Conservation (phyloP, 768 basidiomycete species). For the Pleurotus ostreatus region DNA sequence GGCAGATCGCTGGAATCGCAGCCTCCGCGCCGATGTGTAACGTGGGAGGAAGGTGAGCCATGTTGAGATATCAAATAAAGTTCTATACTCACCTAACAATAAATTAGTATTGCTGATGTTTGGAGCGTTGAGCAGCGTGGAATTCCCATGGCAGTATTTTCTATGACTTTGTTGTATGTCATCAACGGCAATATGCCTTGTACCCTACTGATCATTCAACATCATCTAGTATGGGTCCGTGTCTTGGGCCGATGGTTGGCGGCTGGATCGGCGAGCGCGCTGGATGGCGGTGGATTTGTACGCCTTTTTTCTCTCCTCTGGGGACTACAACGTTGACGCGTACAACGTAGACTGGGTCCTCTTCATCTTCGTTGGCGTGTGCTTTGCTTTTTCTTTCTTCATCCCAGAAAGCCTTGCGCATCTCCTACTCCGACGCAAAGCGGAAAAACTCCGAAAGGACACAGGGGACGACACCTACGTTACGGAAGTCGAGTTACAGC, state of each 20-base stretch:
- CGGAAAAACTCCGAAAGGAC: constrained; percentile 34
- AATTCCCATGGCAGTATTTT: constrained; percentile 47
- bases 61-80: neutral
- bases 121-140: constrained; percentile 38
- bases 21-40: constrained; percentile 42
- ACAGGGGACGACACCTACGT: constrained; percentile 29
- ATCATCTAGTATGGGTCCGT: constrained; percentile 35
- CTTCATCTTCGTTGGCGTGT: constrained; percentile 35
- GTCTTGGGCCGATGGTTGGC: constrained; percentile 46
- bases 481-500: constrained; percentile 36
- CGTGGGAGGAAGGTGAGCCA: constrained; percentile 34
- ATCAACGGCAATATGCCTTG: neutral
- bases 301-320: constrained; percentile 7
- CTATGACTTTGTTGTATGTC: constrained; percentile 40
- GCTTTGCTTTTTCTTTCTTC: constrained; percentile 33
- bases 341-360: constrained; percentile 34
- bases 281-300: constrained; percentile 46
- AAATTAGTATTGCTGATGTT: constrained; percentile 31
- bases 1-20: constrained; percentile 41
- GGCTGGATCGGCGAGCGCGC: constrained; percentile 41
- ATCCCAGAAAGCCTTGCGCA: constrained; percentile 53
- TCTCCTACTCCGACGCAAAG: constrained; percentile 38
- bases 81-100: neutral
- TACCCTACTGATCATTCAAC: neutral
- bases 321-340: too few relatives aligned